Evolutionary conservation across 371 early-diverging fungal species (phyloP), one percentile per base, ranked within the genome.

Genomic region (Rhizopus stolonifer): DNA sequence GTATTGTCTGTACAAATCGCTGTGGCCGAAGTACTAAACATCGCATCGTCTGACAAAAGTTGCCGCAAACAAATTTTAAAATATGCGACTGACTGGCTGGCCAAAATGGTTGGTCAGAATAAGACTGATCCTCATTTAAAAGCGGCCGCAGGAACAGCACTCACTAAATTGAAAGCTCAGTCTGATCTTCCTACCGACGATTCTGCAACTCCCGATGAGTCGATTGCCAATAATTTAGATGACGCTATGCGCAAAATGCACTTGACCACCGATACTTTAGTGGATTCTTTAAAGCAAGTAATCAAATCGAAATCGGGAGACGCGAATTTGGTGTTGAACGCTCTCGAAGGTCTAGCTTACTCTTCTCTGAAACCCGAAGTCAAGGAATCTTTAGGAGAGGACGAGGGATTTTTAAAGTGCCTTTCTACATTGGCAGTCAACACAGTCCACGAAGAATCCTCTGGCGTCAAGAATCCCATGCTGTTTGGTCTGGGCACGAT

Each of bases 301-400:
- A 64, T 86, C 38, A 68, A 66, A n/a, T 52, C 51, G 7, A 57
- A 68, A 26, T 59, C 66, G 42, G 65, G 70, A 3, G 77, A 79
- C 46, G 42, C 42, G 1, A 50, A 56, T 7, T 21, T 65, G 1
- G 21, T 72, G 3, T 21, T 72, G 24, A 70, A 67, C 32, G 73
- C 77, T 4, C 75, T 91, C 2, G 94, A 93, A 64, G 89, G 87
- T 6, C 67, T 93, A 3, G 85, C 92, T 1, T 92, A 90, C 52
- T 71, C 89, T 17, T 78, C 84, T 24, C 60, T 86, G 22, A 70
- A 82, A 34, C 72, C 84, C 0, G 60, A 63, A 4, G 71, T 85
- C 34, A 91, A 90, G 64, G 87, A 83, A 18, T 44, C 65, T 5
- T 69, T 93, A 18, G 72, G 72, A 0, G 64, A 72, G 0, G 82